These are phyloP conservation scores for Coemansia aciculifera DNA, from an alignment of 192 early-diverging fungal genomes.

Conservation along the genomic window DNA sequence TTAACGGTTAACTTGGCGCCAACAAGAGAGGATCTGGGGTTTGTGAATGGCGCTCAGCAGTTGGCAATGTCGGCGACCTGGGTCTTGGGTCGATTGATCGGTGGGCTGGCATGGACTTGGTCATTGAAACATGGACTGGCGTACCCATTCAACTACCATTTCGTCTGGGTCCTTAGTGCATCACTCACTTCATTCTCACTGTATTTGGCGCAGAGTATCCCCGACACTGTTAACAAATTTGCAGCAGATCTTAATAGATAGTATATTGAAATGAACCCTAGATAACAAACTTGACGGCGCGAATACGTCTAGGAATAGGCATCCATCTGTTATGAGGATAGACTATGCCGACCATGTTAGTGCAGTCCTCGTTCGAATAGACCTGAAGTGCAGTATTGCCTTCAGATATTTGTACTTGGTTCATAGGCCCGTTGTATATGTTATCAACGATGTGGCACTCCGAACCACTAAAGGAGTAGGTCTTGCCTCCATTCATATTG, in stretches of 20 bases:
- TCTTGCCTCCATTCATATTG: not conserved
- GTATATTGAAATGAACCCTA: not conserved
- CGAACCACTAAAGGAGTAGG: not conserved
- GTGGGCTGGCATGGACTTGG: slow-evolving; percentile 31
- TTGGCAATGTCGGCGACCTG: slow-evolving; percentile 22
- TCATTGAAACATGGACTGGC: slow-evolving; percentile 32
- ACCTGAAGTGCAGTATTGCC: not conserved
- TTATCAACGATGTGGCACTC: not conserved
- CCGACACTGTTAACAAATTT: slow-evolving; percentile 39
- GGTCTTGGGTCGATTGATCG: slow-evolving; percentile 26
- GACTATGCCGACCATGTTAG: not conserved
- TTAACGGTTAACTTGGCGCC: slow-evolving; percentile 25
- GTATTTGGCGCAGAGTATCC: slow-evolving; percentile 16
- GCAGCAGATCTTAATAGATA: slow-evolving; percentile 5
- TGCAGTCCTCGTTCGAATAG: not conserved
- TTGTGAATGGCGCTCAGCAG: slow-evolving; percentile 5
- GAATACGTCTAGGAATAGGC: not conserved
- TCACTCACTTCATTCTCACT: slow-evolving; percentile 4
- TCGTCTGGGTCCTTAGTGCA: slow-evolving; percentile 38
- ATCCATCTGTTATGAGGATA: not conserved
- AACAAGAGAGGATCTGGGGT: not conserved
- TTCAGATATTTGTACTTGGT: not conserved
- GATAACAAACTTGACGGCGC: not conserved
- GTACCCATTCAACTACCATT: slow-evolving; percentile 42
- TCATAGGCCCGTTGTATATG: not conserved